phyloP scores from a whole-genome alignment of 805 yeast genomes.

The Zygotorulaspora sp. region DNA sequence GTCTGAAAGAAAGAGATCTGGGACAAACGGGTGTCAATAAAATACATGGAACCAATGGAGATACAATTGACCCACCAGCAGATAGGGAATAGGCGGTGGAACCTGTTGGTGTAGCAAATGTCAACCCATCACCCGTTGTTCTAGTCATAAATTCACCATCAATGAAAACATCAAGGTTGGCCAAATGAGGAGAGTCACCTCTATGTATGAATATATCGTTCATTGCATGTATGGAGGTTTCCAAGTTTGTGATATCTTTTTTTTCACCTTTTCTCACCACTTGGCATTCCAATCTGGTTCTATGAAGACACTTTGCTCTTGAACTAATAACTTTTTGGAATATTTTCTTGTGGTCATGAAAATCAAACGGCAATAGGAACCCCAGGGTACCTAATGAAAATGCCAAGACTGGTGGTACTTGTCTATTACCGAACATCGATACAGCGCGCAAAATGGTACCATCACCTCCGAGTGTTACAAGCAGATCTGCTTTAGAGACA shows the following conservation, averaged over 20 bases:
- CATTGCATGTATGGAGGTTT: slow-evolving; percentile 60
- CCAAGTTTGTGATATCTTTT: slow-evolving; percentile 8
- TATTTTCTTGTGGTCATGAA: slow-evolving; percentile 52
- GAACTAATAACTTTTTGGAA: slow-evolving; percentile 64
- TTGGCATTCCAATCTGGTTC: slow-evolving; percentile 77
- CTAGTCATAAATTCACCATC: slow-evolving; percentile 82
- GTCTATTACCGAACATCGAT: slow-evolving; percentile 61
- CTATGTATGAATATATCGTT: slow-evolving; percentile 87
- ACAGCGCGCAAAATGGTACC: slow-evolving; percentile 88
- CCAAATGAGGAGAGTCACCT: slow-evolving; percentile 81
- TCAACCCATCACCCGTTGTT: slow-evolving; percentile 88
- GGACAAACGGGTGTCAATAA: slow-evolving; percentile 90
- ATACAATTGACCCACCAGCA: slow-evolving; percentile 90
- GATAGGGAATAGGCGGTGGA: slow-evolving; percentile 88
- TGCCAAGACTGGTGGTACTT: slow-evolving; percentile 84
- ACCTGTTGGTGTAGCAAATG: slow-evolving; percentile 87
- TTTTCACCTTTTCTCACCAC: slow-evolving; percentile 40
- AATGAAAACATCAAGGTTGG: slow-evolving; percentile 76
- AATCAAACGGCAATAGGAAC: slow-evolving; percentile 82
- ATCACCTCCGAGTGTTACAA: slow-evolving; percentile 93
- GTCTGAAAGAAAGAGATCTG: slow-evolving; percentile 83
- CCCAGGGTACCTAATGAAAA: slow-evolving; percentile 91
- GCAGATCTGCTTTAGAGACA: slow-evolving; percentile 63
- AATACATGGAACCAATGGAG: slow-evolving; percentile 80
- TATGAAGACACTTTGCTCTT: slow-evolving; percentile 64